Base-by-base conservation (phyloP, 352 stramenopile genomes). In the Phytopythium chamaehyphon region DNA sequence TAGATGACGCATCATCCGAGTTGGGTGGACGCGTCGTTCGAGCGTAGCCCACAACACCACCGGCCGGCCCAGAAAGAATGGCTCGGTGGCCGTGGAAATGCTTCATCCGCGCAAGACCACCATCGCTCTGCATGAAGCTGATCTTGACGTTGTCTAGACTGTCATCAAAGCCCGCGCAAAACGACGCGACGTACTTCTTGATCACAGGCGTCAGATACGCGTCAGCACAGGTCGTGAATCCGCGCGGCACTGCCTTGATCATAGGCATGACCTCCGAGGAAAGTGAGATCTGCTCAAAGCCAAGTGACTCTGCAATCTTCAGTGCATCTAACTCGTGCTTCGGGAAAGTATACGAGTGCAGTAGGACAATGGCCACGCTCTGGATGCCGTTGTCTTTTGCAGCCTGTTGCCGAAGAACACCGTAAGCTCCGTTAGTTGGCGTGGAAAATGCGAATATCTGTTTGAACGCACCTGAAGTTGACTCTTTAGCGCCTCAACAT, bases 181-280 rank as follows among this genome's bases (percentile, higher is more conserved):
- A 99, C n/a, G 88, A 97, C 16, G 73, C 73, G 12, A 99, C 69
- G 62, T 99, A 99, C 19, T 86, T 90, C 48, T 96, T 96, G 63
- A 99, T 99, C 61, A 98, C 95, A 0, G 97, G 97, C 23, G 96
- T 99, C 40, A 99, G 76, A 62, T 99, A 99, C 16, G 97, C 97
- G 55, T 98, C 95, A 2, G 96, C 96, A 54, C 87, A 98, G 7
- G 96, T 98, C 1, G 97, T 99, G 64, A 98, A 97, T 3, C 96
- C 96, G 46, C 97, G 82, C 22, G 93, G 88, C 1, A 99, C 97
- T 24, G 97, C 82, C 67, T 99, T 98, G 55, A 99, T 93, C 96
- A 99, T 99, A 1, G 93, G 91, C 95, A 98, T 98, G 19, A 99
- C 94, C 42, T 95, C 75, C 0, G 78, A 93, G 24, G 86, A 96